A percentile compares a stretch with the other conserved stretches of the same genome.
Conservation (phyloP, 208 protist species). For the Crithidia sp. region DNA sequence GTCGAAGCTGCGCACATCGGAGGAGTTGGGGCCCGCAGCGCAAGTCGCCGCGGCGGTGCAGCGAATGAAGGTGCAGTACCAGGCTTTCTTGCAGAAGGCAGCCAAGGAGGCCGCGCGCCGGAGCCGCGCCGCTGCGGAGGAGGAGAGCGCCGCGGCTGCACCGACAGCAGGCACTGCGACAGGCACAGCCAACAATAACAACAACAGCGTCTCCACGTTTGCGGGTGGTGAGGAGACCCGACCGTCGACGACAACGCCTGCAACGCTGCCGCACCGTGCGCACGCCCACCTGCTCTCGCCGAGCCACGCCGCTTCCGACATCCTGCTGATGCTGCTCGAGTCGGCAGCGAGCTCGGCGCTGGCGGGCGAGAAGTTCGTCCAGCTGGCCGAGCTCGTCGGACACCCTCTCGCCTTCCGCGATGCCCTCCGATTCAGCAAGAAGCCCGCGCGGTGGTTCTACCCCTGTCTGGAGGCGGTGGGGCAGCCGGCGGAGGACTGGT, state of each 20-base stretch:
- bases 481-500: slow-evolving; percentile 49
- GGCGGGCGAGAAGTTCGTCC: slow-evolving; percentile 14
- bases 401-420: slow-evolving; percentile 49
- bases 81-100: slow-evolving; percentile 53
- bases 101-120: slow-evolving; percentile 50
- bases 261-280: neutral
- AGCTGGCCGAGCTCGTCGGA: slow-evolving; percentile 53
- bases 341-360: slow-evolving; percentile 11
- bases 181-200: neutral
- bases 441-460: slow-evolving; percentile 73
- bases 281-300: slow-evolving; percentile 16
- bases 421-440: slow-evolving; percentile 44
- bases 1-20: slow-evolving; percentile 44
- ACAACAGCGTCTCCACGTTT: neutral
- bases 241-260: neutral
- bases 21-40: slow-evolving; percentile 49
- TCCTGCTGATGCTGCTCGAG: slow-evolving; percentile 32
- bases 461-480: slow-evolving; percentile 59
- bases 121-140: neutral
- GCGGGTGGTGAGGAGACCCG: neutral
- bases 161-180: neutral
- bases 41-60: slow-evolving; percentile 50
- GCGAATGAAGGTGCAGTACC: slow-evolving; percentile 44
- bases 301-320: slow-evolving; percentile 22
- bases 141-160: neutral